Percentiles rank a stretch among this genome's conserved stretches.
phyloP scores from a whole-genome alignment of 768 basidiomycete genomes.

The Trametes maxima region DNA sequence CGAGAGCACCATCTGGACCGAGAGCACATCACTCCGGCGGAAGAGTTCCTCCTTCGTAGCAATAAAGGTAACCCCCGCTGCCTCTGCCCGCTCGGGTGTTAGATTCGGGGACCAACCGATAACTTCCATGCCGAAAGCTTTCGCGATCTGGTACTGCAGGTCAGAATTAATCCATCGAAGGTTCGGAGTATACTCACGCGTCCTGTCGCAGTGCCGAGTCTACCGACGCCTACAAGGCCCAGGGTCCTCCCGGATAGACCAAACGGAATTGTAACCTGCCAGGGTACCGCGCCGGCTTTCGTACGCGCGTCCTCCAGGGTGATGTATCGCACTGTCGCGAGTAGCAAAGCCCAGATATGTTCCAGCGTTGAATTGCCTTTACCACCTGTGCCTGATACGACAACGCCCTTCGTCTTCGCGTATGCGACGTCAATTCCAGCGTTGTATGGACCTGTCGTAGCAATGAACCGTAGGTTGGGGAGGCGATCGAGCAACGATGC shows the following conservation, averaged over 20 bases:
- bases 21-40: conserved; percentile 56
- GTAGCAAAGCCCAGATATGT: conserved; percentile 64
- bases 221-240: conserved; percentile 64
- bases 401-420: conserved; percentile 50
- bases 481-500: conserved; percentile 51
- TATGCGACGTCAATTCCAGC: conserved; percentile 50
- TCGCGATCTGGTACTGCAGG: conserved; percentile 46
- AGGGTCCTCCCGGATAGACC: conserved; percentile 57
- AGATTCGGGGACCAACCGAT: conserved; percentile 69
- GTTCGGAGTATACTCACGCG: conserved; percentile 35
- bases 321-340: conserved; percentile 55
- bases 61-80: conserved; percentile 52
- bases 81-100: conserved; percentile 55
- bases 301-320: conserved; percentile 51
- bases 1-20: conserved; percentile 61
- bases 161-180: background rate
- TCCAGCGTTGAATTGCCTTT: conserved; percentile 55
- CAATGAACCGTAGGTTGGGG: conserved; percentile 60
- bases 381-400: conserved; percentile 52
- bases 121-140: conserved; percentile 60
- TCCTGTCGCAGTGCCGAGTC: conserved; percentile 55
- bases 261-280: conserved; percentile 56
- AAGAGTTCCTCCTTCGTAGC: conserved; percentile 57
- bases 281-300: conserved; percentile 47
- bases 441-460: conserved; percentile 58